Evolutionary conservation across 805 yeast genomes (phyloP), one percentile per base, ranked within the genome.

Genomic region (Schwanniomyces vanrijiae): DNA sequence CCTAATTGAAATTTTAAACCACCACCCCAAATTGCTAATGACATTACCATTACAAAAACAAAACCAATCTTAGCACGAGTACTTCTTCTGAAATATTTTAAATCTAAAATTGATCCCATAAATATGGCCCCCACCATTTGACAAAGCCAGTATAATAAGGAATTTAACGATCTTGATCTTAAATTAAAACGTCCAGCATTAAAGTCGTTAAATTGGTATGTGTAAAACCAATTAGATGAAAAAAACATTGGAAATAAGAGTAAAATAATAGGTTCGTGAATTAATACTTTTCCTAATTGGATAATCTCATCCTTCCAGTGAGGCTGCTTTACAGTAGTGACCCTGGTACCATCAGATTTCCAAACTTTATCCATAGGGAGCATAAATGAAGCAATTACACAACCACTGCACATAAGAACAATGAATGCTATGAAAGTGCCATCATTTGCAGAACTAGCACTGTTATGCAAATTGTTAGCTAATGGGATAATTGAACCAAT

Each of bases 211-310:
- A 78, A 81, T 64, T 82, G 85, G 62, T 82, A 82, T 40, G 86
- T 78, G 70, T 81, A 81, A 68, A 81, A 82, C 83, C 83, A 82
- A 68, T 82, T 82, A 31, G 86, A 79, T 24, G 83, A 73, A 53
- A 79, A 77, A 60, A 82, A 82, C 78, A 80, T 74, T 38, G 87
- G 87, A 72, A 83, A 76, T 60, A 81, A 55, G 21, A 76, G 60
- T 41, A 75, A 57, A 43, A 82, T 76, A 59, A 64, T 68, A 41
- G 79, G 79, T 54, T 76, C 77, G 20, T 50, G 52, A 45, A 55
- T 58, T 50, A 78, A 65, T 42, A 72, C 61, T 37, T 57, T 55
- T 50, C 59, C 60, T 55, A 80, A 66, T 39, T 69, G 79, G 13
- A 53, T 48, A 38, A 80, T 44, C 55, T 81, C 85, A 19, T 68